These are phyloP conservation scores for Urochloa ruziziensis DNA, from an alignment of 176 grass and related monocot genomes.

Conservation along the genomic window DNA sequence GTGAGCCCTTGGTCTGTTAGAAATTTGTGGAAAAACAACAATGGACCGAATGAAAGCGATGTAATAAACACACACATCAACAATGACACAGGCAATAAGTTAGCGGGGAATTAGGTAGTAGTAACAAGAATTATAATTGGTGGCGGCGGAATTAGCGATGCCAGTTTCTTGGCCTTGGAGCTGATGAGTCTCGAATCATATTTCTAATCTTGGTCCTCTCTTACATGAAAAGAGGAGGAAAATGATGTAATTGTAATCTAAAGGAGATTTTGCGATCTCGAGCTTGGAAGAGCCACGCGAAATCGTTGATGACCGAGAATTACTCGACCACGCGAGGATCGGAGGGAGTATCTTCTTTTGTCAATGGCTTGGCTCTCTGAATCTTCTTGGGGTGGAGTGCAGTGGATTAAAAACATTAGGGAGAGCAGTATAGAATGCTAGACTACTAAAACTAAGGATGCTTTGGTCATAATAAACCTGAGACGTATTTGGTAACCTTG, in stretches of 20 bases:
- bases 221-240: not conserved
- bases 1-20: not conserved
- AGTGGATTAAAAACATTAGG: not conserved
- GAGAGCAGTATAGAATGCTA: not conserved
- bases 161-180: not conserved
- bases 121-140: not conserved
- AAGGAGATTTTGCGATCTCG: conserved; percentile 13
- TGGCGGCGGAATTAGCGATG: not conserved
- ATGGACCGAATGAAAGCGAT: conserved; percentile 21
- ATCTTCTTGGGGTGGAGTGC: conserved; percentile 9
- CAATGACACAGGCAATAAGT: not conserved
- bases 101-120: not conserved
- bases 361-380: conserved; percentile 21
- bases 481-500: not conserved
- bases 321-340: conserved; percentile 30
- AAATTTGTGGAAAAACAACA: not conserved
- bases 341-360: not conserved
- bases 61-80: not conserved
- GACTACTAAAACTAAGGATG: too few species aligned
- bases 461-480: conserved; percentile 12
- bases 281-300: conserved; percentile 30
- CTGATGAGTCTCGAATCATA: not conserved
- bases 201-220: not conserved
- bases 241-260: conserved; percentile 1
- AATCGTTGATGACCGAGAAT: not conserved